phyloP scores from a whole-genome alignment of 192 early-diverging fungal genomes.

The Linnemannia elongata region DNA sequence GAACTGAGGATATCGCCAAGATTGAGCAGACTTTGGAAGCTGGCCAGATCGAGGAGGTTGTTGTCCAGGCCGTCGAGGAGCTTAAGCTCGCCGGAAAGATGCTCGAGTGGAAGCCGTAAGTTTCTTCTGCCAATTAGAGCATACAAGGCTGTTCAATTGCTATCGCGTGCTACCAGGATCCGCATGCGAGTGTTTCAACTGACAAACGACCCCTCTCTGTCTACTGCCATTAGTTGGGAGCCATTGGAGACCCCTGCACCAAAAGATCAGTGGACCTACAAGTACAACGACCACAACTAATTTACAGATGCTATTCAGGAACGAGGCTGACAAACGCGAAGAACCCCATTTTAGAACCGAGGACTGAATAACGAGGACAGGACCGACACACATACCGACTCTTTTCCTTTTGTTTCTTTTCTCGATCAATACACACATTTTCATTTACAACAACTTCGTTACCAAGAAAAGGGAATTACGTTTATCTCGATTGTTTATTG shows the following conservation, averaged over 20 bases:
- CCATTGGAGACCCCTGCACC: conserved; percentile 82
- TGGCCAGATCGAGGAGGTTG: conserved; percentile 95
- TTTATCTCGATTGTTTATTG: conserved; percentile 6
- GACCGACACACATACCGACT: background rate
- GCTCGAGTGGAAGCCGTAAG: conserved; percentile 87
- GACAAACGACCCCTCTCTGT: background rate
- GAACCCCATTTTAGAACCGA: background rate
- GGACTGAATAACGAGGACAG: background rate
- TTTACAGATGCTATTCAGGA: background rate
- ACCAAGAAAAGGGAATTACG: background rate
- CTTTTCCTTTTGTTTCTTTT: background rate
- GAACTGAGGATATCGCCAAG: conserved; percentile 75
- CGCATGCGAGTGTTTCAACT: background rate
- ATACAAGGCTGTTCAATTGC: background rate
- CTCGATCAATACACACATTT: background rate
- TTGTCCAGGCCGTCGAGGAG: conserved; percentile 90
- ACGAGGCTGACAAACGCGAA: background rate
- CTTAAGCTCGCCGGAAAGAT: conserved; percentile 85
- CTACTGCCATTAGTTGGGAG: conserved; percentile 73
- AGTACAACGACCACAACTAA: conserved; percentile 56
- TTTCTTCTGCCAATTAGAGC: background rate
- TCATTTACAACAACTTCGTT: background rate
- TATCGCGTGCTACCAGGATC: no score
- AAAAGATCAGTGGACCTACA: conserved; percentile 88
- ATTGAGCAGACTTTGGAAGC: conserved; percentile 84